A percentile compares a stretch with the other conserved stretches of the same genome.
These are phyloP conservation scores for Diaporthe vexans DNA, from an alignment of 2,329 filamentous ascomycete species.

Conservation along the genomic window DNA sequence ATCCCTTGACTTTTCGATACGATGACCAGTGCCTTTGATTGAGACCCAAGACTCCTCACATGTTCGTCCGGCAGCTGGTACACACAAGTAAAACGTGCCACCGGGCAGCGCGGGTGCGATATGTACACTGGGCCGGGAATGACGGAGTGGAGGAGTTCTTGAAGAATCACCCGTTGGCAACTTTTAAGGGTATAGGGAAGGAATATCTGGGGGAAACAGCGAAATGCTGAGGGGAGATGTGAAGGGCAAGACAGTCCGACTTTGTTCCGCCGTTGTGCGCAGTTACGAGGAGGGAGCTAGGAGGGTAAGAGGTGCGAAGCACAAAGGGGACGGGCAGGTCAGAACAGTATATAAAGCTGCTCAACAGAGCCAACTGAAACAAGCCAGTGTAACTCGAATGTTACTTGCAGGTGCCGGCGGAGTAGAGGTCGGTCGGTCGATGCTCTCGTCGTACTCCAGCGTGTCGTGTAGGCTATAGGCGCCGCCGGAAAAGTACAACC, in stretches of 20 bases:
- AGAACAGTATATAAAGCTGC: constrained; percentile 42
- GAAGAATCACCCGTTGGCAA: background rate
- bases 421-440: constrained; percentile 38
- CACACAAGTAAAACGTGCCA: constrained; percentile 12
- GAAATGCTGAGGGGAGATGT: constrained; percentile 6
- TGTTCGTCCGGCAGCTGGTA: constrained; percentile 21
- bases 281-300: constrained; percentile 41
- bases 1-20: background rate
- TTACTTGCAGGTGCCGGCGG: constrained; percentile 38
- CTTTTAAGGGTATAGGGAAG: constrained; percentile 3
- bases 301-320: constrained; percentile 40
- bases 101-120: constrained; percentile 21
- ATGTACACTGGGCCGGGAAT: background rate
- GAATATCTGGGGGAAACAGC: constrained; percentile 40
- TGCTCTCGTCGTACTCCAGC: constrained; percentile 42
- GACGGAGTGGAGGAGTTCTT: background rate
- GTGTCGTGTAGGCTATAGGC: constrained; percentile 25
- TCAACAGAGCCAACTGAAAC: constrained; percentile 42
- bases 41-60: constrained; percentile 25
- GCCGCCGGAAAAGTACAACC: constrained; percentile 18
- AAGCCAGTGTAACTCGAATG: constrained; percentile 42
- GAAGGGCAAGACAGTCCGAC: constrained; percentile 43
- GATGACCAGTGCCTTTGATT: background rate
- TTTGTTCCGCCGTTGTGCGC: constrained; percentile 45
- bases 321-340: constrained; percentile 37